Evolutionary conservation across 1,139 yeast species (phyloP).

Genomic region (Yamadazyma spencermartinsiae): DNA sequence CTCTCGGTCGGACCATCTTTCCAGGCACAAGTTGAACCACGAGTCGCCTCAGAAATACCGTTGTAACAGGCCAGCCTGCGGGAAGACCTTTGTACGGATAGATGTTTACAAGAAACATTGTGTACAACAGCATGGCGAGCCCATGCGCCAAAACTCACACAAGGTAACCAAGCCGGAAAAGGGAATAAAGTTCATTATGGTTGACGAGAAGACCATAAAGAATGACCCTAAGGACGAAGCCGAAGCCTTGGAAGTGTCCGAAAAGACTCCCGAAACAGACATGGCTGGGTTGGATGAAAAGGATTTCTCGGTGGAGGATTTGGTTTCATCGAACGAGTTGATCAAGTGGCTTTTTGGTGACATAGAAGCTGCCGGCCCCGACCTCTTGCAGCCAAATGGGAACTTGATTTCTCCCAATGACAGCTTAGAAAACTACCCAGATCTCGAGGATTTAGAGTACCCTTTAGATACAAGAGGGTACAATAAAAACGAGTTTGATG

Average conservation of each 20-base stretch:
- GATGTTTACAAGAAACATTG: constrained; percentile 27
- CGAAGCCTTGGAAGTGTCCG: neutral
- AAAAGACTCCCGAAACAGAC: neutral
- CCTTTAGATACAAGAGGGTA: constrained; percentile 4
- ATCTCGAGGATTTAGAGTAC: constrained; percentile 15
- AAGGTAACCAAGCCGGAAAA: constrained; percentile 6
- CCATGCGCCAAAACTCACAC: neutral
- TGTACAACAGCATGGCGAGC: constrained; percentile 11
- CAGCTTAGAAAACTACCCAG: constrained; percentile 13
- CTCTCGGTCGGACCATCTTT: constrained; percentile 43
- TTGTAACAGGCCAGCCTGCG: constrained; percentile 39
- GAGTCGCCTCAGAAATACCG: constrained; percentile 28
- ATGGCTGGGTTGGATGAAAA: neutral
- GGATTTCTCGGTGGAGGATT: constrained; percentile 13
- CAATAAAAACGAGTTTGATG: constrained; percentile 1
- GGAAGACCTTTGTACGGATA: constrained; percentile 40
- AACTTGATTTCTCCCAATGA: constrained; percentile 14
- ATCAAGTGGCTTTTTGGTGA: constrained; percentile 18
- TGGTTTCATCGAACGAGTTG: constrained; percentile 17
- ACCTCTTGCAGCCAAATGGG: constrained; percentile 4
- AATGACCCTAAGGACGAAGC: neutral
- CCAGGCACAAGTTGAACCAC: constrained; percentile 45
- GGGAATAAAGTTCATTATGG: constrained; percentile 9
- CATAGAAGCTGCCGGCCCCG: constrained; percentile 10
- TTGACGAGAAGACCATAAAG: constrained; percentile 4